Evolutionary conservation across 2,329 filamentous ascomycete genomes (phyloP).

Genomic region (Pseudovirgaria hyperparasitica): DNA sequence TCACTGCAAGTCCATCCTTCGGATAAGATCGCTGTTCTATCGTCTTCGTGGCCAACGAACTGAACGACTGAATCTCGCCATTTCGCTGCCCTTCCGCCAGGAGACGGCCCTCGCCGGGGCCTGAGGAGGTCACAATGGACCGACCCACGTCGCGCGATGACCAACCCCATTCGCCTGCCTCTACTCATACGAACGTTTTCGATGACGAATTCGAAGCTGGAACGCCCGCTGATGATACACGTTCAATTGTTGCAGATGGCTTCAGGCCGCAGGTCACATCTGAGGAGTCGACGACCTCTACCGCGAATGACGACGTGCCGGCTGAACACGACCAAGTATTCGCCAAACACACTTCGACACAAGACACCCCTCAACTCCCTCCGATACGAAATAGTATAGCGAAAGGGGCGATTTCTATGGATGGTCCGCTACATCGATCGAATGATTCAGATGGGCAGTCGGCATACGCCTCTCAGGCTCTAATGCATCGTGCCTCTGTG

Average conservation of each 20-base stretch:
- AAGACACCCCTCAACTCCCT: conserved; percentile 22
- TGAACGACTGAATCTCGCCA: too few species aligned
- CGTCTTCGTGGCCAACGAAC: too few species aligned
- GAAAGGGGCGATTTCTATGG: conserved; percentile 12
- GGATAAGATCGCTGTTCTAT: too few species aligned
- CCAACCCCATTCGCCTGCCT: conserved; percentile 12
- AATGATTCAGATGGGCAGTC: conserved; percentile 13
- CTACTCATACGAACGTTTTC: conserved; percentile 30
- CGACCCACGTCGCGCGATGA: conserved; percentile 20
- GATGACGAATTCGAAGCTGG: conserved; percentile 35
- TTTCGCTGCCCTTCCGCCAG: too few species aligned
- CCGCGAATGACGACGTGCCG: conserved; percentile 8
- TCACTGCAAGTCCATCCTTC: too few species aligned
- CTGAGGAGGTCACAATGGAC: conserved; percentile 26
- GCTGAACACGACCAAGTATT: conserved; percentile 12
- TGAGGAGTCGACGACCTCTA: conserved; percentile 7
- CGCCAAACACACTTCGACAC: conserved; percentile 11
- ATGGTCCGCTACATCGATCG: conserved; percentile 4
- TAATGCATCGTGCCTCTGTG: conserved; percentile 22
- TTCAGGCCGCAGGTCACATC: conserved; percentile 27
- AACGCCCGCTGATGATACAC: conserved; percentile 27
- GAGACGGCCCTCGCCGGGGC: too few species aligned
- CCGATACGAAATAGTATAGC: conserved; percentile 9
- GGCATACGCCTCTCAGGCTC: conserved; percentile 15
- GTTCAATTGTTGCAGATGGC: conserved; percentile 31